phyloP scores from a whole-genome alignment of 176 grass and related monocot genomes.

The Aegilops umbellulata region DNA sequence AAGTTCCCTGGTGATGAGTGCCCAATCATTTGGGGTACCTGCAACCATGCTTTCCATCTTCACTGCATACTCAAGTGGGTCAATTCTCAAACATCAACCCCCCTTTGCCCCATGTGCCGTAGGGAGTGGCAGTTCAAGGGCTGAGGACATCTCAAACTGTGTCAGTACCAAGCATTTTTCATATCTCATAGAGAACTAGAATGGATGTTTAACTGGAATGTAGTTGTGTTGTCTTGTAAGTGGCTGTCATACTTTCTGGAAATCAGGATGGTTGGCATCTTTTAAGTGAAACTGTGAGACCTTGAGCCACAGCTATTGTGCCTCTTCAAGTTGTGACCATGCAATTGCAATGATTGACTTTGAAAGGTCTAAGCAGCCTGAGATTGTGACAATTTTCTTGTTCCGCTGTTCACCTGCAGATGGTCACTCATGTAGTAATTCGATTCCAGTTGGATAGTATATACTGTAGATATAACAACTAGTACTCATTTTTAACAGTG shows the following conservation, averaged over 20 bases:
- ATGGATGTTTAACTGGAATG: not conserved
- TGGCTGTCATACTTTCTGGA: conserved; percentile 12
- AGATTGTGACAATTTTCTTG: not conserved
- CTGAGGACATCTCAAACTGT: conserved; percentile 19
- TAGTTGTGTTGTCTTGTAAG: not conserved
- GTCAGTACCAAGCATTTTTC: not conserved
- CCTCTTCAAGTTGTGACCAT: not conserved
- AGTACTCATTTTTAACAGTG: not conserved
- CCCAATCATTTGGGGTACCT: conserved; percentile 71
- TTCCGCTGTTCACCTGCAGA: not conserved
- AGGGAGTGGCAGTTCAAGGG: conserved; percentile 90
- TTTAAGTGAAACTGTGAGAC: not conserved
- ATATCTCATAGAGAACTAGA: conserved; percentile 11
- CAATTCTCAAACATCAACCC: conserved; percentile 67
- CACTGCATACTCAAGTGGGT: conserved; percentile 94
- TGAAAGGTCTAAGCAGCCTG: not conserved
- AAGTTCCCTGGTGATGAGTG: conserved; percentile 91
- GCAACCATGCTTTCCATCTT: conserved; percentile 79
- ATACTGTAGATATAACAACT: not conserved
- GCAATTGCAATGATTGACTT: not conserved
- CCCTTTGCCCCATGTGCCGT: conserved; percentile 88
- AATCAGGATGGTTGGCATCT: not conserved
- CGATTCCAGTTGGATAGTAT: not conserved
- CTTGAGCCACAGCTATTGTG: not conserved
- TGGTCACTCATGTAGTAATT: not conserved